Conservation (phyloP, 495 filamentous ascomycete species). For the Penicillium subrubescens region DNA sequence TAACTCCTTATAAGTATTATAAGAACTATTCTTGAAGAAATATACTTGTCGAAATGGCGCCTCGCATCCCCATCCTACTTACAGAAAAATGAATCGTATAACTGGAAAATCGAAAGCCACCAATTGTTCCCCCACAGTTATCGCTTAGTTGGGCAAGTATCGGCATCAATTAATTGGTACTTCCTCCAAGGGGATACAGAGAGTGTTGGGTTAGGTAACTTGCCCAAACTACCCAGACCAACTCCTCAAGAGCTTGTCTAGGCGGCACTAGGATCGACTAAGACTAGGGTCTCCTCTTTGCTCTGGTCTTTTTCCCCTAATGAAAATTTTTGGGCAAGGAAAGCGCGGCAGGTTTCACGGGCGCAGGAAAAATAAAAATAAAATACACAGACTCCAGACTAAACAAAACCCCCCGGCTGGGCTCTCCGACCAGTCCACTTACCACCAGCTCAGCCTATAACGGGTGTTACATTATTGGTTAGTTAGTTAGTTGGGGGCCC, state of each 20-base stretch:
- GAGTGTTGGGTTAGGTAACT: background rate
- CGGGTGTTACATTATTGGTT: background rate
- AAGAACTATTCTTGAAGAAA: background rate
- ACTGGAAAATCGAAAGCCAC: constrained; percentile 1
- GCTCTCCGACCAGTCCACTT: background rate
- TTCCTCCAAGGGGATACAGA: background rate
- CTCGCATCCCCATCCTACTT: background rate
- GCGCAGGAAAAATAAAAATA: background rate
- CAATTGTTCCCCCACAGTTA: background rate
- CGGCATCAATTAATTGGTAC: background rate
- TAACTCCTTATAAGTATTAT: no score
- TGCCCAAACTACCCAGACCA: background rate
- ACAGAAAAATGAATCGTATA: constrained; percentile 10
- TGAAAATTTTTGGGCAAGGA: constrained; percentile 5
- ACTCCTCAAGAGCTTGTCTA: background rate
- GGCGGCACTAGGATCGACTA: background rate
- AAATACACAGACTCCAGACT: background rate
- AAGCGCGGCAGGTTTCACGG: constrained; percentile 14
- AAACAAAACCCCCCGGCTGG: background rate
- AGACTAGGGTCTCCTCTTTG: constrained; percentile 4
- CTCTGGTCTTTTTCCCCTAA: background rate
- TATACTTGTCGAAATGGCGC: background rate
- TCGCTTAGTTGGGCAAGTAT: background rate
- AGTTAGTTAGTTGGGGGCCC: background rate
- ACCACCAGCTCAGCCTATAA: background rate